Conservation (phyloP, 495 filamentous ascomycete genomes). For the Tricharina praecox region DNA sequence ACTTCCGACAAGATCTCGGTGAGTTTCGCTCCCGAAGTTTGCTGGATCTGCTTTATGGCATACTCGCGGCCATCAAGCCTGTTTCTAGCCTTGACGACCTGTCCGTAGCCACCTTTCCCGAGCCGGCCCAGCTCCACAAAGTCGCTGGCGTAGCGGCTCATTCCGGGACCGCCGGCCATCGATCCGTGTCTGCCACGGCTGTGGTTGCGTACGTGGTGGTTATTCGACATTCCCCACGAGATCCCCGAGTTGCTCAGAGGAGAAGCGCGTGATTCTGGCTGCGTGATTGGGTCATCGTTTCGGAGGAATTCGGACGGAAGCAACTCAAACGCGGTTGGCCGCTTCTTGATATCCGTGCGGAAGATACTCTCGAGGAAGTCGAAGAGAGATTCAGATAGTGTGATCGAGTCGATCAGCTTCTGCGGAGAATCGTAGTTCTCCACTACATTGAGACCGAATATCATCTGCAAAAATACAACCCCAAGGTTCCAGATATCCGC, state of each 20-base stretch:
- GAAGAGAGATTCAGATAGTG: slow-evolving; percentile 54
- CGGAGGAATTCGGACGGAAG: slow-evolving; percentile 74
- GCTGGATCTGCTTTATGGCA: slow-evolving; percentile 89
- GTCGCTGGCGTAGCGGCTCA: slow-evolving; percentile 51
- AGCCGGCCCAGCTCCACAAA: slow-evolving; percentile 77
- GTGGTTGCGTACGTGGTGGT: slow-evolving; percentile 16
- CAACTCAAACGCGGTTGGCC: slow-evolving; percentile 77
- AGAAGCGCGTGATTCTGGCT: slow-evolving; percentile 25
- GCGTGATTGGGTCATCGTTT: slow-evolving; percentile 35
- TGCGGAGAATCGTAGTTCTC: slow-evolving; percentile 63
- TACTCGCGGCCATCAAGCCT: slow-evolving; percentile 85
- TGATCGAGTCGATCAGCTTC: slow-evolving; percentile 42
- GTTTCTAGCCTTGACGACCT: slow-evolving; percentile 92
- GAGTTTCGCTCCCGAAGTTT: slow-evolving; percentile 58
- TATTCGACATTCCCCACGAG: slow-evolving; percentile 14
- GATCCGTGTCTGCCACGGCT: slow-evolving; percentile 36
- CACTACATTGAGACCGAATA: slow-evolving; percentile 65
- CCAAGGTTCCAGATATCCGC: slow-evolving; percentile 93
- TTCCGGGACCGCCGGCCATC: slow-evolving; percentile 26
- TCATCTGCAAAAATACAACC: slow-evolving; percentile 77
- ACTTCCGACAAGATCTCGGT: slow-evolving; percentile 84
- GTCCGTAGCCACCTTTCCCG: slow-evolving; percentile 87
- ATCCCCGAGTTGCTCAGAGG: slow-evolving; percentile 12
- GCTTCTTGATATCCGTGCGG: slow-evolving; percentile 60
- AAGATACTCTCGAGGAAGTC: slow-evolving; percentile 74